Percentiles rank a stretch among this genome's conserved stretches.
Evolutionary conservation across 1,284 basidiomycete genomes (phyloP).

Genomic region (Apiotrichum laibachii): DNA sequence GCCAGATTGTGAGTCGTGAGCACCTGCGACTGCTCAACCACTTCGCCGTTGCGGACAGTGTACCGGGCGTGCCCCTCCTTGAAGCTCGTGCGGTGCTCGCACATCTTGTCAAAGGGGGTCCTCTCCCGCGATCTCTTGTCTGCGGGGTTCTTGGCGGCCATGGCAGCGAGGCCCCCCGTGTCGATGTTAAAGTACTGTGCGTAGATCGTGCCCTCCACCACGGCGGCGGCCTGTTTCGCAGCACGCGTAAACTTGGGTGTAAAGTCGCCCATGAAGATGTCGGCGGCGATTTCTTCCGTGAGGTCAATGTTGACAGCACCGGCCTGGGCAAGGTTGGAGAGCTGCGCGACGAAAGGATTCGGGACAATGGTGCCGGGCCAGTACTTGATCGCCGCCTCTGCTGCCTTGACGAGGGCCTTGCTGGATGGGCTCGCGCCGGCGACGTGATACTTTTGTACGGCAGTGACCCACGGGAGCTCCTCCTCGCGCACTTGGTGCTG

Average conservation of each 20-base stretch:
- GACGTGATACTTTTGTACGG: not conserved
- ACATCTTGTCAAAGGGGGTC: no score
- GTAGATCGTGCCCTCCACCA: slow-evolving; percentile 3
- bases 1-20: slow-evolving; percentile 17
- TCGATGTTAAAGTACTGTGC: slow-evolving; percentile 8
- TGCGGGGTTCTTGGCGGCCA: no score
- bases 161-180: not conserved
- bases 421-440: not conserved
- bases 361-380: slow-evolving; percentile 16
- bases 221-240: not conserved
- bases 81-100: no score
- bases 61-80: no score
- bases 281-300: slow-evolving; percentile 11
- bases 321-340: slow-evolving; percentile 1
- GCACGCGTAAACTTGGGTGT: slow-evolving; percentile 8
- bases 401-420: not conserved
- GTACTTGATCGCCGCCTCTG: not conserved
- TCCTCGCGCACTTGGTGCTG: slow-evolving; percentile 12
- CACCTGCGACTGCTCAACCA: slow-evolving; percentile 16
- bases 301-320: not conserved
- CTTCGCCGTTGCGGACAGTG: slow-evolving; percentile 1
- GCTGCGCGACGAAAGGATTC: slow-evolving; percentile 10
- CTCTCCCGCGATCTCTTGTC: no score
- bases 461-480: slow-evolving; percentile 13
- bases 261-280: slow-evolving; percentile 15